These are phyloP conservation scores for Hyaloscypha finlandica DNA, from an alignment of 495 filamentous ascomycete species.

Conservation along the genomic window DNA sequence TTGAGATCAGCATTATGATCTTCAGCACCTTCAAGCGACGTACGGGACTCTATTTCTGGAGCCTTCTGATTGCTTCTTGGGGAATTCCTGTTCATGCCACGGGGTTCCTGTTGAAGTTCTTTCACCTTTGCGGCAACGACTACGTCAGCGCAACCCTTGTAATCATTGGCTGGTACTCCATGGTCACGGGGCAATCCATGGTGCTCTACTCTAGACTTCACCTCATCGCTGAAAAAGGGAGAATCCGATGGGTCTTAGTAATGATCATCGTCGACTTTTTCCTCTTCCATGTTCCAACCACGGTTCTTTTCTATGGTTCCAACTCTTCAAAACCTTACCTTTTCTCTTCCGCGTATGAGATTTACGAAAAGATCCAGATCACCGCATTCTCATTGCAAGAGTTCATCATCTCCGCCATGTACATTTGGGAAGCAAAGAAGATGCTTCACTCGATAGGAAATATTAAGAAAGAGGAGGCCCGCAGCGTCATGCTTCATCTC, in stretches of 20 bases:
- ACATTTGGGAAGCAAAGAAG: constrained; percentile 54
- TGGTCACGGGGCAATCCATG: constrained; percentile 68
- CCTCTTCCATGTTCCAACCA: constrained; percentile 57
- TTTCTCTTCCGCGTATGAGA: constrained; percentile 49
- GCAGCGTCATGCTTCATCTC: constrained; percentile 45
- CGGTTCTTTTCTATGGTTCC: constrained; percentile 55
- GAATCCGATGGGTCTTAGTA: constrained; percentile 50
- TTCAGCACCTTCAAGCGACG: constrained; percentile 41
- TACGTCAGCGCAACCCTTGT: constrained; percentile 39
- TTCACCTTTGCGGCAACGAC: constrained; percentile 39
- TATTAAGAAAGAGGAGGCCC: constrained; percentile 14
- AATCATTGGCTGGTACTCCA: constrained; percentile 60
- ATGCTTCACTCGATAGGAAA: constrained; percentile 46
- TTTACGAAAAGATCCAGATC: constrained; percentile 60
- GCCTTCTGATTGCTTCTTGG: constrained; percentile 41
- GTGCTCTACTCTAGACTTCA: constrained; percentile 72
- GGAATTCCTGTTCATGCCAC: constrained; percentile 59
- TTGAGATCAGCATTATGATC: constrained; percentile 44
- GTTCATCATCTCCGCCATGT: constrained; percentile 56
- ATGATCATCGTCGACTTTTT: constrained; percentile 63
- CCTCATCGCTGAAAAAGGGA: constrained; percentile 20
- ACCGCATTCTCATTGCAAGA: constrained; percentile 61
- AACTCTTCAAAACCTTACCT: constrained; percentile 38
- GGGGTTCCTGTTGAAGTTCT: constrained; percentile 64
- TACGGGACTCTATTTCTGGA: constrained; percentile 47